Percentiles rank a stretch among this genome's conserved stretches.
Evolutionary conservation across 768 basidiomycete species (phyloP).

Genomic region (Suillus decipiens): DNA sequence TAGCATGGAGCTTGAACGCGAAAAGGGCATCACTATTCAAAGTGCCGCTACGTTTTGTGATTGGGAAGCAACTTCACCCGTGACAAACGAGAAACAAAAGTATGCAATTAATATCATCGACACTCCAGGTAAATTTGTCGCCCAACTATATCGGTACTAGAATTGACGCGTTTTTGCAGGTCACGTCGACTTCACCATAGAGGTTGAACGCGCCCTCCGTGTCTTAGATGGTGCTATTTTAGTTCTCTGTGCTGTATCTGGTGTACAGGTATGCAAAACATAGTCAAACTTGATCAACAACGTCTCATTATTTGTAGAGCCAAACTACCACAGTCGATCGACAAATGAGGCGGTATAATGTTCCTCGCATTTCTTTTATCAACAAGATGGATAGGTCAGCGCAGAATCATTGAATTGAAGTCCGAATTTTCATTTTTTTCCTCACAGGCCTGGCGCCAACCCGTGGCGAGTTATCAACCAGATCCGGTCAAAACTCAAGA

Average conservation of each 20-base stretch:
- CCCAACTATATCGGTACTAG: background rate
- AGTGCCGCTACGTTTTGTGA: conserved; percentile 98
- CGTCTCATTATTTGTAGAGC: conserved; percentile 48
- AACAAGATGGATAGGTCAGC: conserved; percentile 97
- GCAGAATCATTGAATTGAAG: background rate
- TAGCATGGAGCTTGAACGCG: conserved; percentile 97
- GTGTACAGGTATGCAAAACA: conserved; percentile 73
- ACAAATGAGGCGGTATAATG: conserved; percentile 97
- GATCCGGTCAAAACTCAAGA: conserved; percentile 87
- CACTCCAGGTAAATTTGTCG: conserved; percentile 71
- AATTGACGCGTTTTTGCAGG: conserved; percentile 46
- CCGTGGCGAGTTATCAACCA: conserved; percentile 95
- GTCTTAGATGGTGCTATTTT: conserved; percentile 96
- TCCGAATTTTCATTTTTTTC: background rate
- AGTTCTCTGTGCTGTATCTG: conserved; percentile 95
- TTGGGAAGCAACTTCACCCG: conserved; percentile 76
- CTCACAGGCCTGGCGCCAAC: conserved; percentile 85
- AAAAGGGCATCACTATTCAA: conserved; percentile 99
- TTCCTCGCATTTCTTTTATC: conserved; percentile 94
- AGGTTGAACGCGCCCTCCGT: conserved; percentile 94
- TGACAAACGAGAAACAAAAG: conserved; percentile 67
- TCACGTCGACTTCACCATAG: conserved; percentile 99
- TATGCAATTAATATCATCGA: conserved; percentile 98
- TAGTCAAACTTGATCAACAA: background rate
- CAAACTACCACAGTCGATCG: conserved; percentile 99